Evolutionary conservation across 129 eudicot genomes (phyloP), one percentile per base, ranked within the genome.

Genomic region (Silybum marianum): DNA sequence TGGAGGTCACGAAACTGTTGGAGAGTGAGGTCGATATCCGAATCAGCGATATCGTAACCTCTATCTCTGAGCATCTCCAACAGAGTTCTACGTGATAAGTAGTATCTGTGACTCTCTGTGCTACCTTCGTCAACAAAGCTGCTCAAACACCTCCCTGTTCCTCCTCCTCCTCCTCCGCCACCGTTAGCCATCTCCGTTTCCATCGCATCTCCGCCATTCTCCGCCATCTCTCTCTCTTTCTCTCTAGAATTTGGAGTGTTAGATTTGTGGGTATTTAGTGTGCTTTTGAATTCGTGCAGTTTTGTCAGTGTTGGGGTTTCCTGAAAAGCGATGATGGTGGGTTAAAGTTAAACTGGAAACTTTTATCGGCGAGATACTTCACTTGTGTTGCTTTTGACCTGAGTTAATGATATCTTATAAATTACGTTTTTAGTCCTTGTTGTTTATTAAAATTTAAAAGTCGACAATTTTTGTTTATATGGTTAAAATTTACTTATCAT

Each of bases 31-130:
- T 95, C 78, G 40, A 92, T 84, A 1, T 95, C 98, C 4, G 89
- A 82, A 32, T 62, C 58, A 22, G 98, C 88, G 23, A 95, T 83
- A 62, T 86, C 85, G 63, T 81, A 92, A 32, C 99, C 99, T 78
- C 99, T 85, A 62, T 95, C 98, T 78, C 75, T 84, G 6, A 95
- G 95, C 99, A 95, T 92, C 75, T 95, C 95, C 13, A 92, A 85
- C 62, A 88, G 38, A 4, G 99, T 95, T 84, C 90, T 83, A 1
- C 98, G 90, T 1, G 99, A 90, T 11, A 95, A 82, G 84, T 88
- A 95, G 92, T 92, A 95, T 21, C 95, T 39, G 85, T 92, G 99
- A 77, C 92, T 88, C 84, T 89, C 99, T 0, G 30, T 30, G 80
- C 87, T 85, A 3, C 99, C 99, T 36, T 79, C 70, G 76, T 92